phyloP scores from a whole-genome alignment of 2,329 filamentous ascomycete species.

The Sporothrix mexicana region DNA sequence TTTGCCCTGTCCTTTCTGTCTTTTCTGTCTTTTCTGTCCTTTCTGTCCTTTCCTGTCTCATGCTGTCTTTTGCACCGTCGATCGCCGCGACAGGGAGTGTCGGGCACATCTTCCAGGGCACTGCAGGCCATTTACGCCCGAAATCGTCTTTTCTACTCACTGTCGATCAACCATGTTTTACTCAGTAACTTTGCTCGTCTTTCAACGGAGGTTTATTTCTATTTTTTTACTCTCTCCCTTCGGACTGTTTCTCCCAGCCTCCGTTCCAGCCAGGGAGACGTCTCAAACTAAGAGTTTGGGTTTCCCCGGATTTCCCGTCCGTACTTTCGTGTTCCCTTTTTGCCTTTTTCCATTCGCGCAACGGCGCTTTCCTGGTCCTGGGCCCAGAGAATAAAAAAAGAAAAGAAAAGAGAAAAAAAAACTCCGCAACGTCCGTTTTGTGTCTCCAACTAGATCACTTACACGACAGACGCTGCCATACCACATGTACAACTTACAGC shows the following conservation, averaged over 20 bases:
- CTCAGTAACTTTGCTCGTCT: neutral
- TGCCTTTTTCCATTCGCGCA: conserved; percentile 3
- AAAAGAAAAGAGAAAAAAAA: neutral
- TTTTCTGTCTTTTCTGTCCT: conserved; percentile 16
- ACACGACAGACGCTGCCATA: no score
- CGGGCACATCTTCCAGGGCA: no score
- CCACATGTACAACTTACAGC: no score
- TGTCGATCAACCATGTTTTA: conserved; percentile 7
- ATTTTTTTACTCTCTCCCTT: neutral
- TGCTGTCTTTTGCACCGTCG: conserved; percentile 1
- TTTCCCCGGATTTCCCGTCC: conserved; percentile 12
- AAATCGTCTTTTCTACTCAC: neutral
- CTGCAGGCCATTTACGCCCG: neutral
- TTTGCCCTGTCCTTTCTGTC: neutral
- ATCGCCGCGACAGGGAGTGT: neutral
- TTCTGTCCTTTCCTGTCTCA: neutral
- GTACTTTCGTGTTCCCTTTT: neutral
- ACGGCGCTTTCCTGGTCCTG: neutral
- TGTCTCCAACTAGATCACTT: no score
- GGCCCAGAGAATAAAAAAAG: neutral
- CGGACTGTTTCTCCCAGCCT: neutral
- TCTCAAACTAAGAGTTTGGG: neutral
- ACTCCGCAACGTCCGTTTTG: neutral
- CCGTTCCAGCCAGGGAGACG: neutral
- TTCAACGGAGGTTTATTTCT: neutral